Evolutionary conservation across 441 rosid genomes (phyloP), one percentile per base, ranked within the genome.

Genomic region (Metrosideros polymorpha): DNA sequence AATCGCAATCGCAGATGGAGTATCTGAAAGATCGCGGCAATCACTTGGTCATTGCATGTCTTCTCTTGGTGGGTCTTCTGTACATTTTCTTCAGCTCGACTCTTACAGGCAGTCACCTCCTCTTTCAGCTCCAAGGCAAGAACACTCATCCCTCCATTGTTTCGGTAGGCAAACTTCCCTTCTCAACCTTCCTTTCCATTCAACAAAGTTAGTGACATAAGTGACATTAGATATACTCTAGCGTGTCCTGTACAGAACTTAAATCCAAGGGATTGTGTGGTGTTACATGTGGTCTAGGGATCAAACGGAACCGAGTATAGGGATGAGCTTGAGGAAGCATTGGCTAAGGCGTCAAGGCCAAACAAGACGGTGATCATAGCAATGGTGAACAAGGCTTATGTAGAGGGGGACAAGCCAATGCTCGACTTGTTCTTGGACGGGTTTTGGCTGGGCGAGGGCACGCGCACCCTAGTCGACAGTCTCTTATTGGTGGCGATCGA

Each of bases 311-410:
- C n/a, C 8, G 7, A 35, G 15, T 71, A 15, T 17, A 39, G 19
- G 30, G 91, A 90, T 43, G 90, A 54, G 50, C 92, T 93, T 3
- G 91, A 86, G 30, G 83, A 42, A 71, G 91, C 88, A 45, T 75
- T 92, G 86, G 89, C 88, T 0, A 47, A 39, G 83, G 89, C 92
- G 29, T 85, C 94, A 27, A 89, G 56, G 51, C 84, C 53, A 14
- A 88, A 88, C 92, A 92, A 84, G 75, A 91, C 91, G 2, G 84
- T 93, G 29, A 92, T 93, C 85, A 93, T 93, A 24, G 89, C 94
- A 1, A 76, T 91, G 14, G 92, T 90, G 54, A 93, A 92, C 85
- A 85, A 87, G 84, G 95, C 95, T 0, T 92, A 91, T 15, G 93
- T 89, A 18, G 94, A 93, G 42, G 92, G 89, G 7, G 90, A 88